Conservation (phyloP, 2,329 filamentous ascomycete genomes). For the Nigrograna mackinnonii region DNA sequence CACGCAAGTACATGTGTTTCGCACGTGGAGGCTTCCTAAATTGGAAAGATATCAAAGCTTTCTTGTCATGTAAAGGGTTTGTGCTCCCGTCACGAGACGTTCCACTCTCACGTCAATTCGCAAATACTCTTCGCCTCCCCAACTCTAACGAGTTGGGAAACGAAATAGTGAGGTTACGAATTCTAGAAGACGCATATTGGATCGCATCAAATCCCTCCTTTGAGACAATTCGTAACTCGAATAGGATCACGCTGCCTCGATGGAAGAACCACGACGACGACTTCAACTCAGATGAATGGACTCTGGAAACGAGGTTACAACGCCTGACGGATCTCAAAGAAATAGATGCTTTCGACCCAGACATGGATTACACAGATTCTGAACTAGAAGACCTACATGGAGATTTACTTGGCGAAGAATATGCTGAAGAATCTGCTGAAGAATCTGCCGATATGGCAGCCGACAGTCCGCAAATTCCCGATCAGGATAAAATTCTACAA, state of each 20-base stretch:
- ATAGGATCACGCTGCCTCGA: not conserved
- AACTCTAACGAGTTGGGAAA: not conserved
- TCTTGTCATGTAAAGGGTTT: not conserved
- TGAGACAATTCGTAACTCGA: not conserved
- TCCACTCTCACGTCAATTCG: not conserved
- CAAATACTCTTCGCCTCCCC: not conserved
- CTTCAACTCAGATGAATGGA: not conserved
- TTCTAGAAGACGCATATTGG: not conserved
- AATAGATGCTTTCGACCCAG: not conserved
- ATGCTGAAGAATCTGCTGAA: too few species aligned
- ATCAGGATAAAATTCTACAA: too few species aligned
- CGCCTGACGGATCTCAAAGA: not conserved
- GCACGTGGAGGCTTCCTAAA: not conserved
- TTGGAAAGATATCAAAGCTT: not conserved
- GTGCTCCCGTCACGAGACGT: conserved; percentile 2
- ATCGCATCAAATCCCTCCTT: not conserved
- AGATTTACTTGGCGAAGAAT: too few species aligned
- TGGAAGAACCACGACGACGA: not conserved
- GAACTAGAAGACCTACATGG: too few species aligned
- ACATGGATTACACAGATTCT: too few species aligned
- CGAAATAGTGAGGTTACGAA: not conserved
- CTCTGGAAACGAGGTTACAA: not conserved
- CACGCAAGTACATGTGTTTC: too few species aligned
- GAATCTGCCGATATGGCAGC: too few species aligned
- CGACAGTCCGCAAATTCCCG: too few species aligned